phyloP scores from a whole-genome alignment of 352 stramenopile genomes.

The Globisporangium mamillatum region DNA sequence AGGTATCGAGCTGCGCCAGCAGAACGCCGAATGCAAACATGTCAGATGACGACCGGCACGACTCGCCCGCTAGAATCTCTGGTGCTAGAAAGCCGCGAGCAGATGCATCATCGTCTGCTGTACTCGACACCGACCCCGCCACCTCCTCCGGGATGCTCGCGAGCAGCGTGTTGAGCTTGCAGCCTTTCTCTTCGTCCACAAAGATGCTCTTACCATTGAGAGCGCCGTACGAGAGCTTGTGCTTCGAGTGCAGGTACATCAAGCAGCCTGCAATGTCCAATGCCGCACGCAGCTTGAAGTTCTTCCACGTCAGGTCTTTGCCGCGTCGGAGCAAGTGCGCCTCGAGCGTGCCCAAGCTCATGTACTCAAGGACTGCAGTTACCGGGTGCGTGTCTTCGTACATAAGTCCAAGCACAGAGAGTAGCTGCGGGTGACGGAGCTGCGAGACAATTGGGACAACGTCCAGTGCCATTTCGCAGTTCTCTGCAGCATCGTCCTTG shows the following conservation, averaged over 20 bases:
- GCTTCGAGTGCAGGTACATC: conserved; percentile 76
- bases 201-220: conserved; percentile 69
- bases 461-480: conserved; percentile 51
- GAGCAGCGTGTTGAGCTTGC: conserved; percentile 77
- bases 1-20: conserved; percentile 57
- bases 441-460: conserved; percentile 61
- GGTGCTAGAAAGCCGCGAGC: conserved; percentile 49
- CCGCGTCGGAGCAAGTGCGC: conserved; percentile 37
- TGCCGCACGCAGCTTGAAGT: conserved; percentile 77
- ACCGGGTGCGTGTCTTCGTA: conserved; percentile 59
- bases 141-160: conserved; percentile 48
- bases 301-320: conserved; percentile 56
- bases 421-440: conserved; percentile 65
- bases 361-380: conserved; percentile 65
- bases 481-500: conserved; percentile 50
- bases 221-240: conserved; percentile 69
- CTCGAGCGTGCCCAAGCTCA: conserved; percentile 69
- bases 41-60: conserved; percentile 44
- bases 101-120: conserved; percentile 13
- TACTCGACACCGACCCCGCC: neutral
- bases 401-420: conserved; percentile 57
- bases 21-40: conserved; percentile 78
- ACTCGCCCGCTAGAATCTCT: conserved; percentile 49
- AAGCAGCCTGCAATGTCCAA: conserved; percentile 59
- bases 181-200: conserved; percentile 67